Conservation (phyloP, 768 basidiomycete species). For the Podaxis pistillaris region DNA sequence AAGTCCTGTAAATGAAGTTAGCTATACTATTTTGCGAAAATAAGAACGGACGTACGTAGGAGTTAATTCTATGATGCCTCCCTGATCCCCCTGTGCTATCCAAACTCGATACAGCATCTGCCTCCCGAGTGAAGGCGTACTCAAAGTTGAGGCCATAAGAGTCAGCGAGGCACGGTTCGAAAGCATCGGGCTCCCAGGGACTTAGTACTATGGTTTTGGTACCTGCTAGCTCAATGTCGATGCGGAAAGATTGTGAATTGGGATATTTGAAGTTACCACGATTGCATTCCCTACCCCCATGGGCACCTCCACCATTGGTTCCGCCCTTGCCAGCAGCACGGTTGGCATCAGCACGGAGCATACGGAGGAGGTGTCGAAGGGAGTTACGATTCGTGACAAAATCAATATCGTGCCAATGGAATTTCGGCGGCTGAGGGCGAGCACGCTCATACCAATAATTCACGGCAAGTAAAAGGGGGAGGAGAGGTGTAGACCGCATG, state of each 20-base stretch:
- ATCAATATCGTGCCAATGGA: conserved; percentile 35
- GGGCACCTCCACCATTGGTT: neutral
- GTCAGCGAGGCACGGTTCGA: conserved; percentile 25
- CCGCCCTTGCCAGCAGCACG: conserved; percentile 19
- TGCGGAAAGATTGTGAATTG: conserved; percentile 40
- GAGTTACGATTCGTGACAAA: conserved; percentile 57
- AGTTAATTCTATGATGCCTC: conserved; percentile 53
- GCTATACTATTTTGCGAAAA: neutral
- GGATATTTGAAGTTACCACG: conserved; percentile 1
- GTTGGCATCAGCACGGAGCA: conserved; percentile 28
- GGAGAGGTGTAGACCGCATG: conserved; percentile 8
- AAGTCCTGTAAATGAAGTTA: conserved; percentile 11
- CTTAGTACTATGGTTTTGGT: conserved; percentile 51
- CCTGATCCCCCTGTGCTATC: conserved; percentile 40
- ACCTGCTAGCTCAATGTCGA: conserved; percentile 59
- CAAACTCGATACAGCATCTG: conserved; percentile 9
- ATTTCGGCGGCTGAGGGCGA: conserved; percentile 8
- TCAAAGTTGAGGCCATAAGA: conserved; percentile 58
- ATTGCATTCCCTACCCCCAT: neutral
- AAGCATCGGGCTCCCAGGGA: conserved; percentile 40
- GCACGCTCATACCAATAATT: conserved; percentile 10
- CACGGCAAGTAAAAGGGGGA: conserved; percentile 14
- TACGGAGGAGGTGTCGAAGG: conserved; percentile 56
- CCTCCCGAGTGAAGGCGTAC: conserved; percentile 36
- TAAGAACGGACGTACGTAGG: conserved; percentile 37